These are phyloP conservation scores for Aspergillus sp. DNA, from an alignment of 2,329 filamentous ascomycete genomes.

Conservation along the genomic window DNA sequence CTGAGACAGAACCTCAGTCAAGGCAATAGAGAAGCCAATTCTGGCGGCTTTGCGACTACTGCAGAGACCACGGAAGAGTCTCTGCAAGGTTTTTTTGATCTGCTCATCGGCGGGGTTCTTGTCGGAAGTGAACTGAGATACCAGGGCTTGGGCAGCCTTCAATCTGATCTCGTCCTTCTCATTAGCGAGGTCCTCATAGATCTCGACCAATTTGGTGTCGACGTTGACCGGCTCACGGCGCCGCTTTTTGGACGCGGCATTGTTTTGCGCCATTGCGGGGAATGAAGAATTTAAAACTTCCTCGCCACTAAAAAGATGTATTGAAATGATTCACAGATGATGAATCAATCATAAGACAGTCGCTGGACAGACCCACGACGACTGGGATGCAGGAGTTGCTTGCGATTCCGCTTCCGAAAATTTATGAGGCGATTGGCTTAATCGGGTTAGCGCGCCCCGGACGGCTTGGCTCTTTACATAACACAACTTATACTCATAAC, in stretches of 20 bases:
- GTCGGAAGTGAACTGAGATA: constrained; percentile 48
- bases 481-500: no score
- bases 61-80: constrained; percentile 82
- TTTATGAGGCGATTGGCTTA: constrained; percentile 21
- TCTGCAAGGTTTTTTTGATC: constrained; percentile 51
- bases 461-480: background rate
- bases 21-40: constrained; percentile 83
- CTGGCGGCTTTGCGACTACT: constrained; percentile 87
- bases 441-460: constrained; percentile 25
- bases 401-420: constrained; percentile 20
- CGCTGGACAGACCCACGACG: constrained; percentile 1
- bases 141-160: constrained; percentile 47
- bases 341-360: background rate
- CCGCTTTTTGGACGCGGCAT: constrained; percentile 38
- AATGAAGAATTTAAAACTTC: background rate
- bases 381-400: constrained; percentile 7
- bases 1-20: constrained; percentile 77
- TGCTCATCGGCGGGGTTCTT: constrained; percentile 44
- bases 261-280: constrained; percentile 32
- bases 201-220: constrained; percentile 50
- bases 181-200: constrained; percentile 52
- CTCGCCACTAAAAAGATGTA: background rate
- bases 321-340: background rate
- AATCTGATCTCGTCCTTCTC: constrained; percentile 50
- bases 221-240: constrained; percentile 45